These are phyloP conservation scores for Scutellaria barbata DNA, from an alignment of 257 asterid species.

Conservation along the genomic window DNA sequence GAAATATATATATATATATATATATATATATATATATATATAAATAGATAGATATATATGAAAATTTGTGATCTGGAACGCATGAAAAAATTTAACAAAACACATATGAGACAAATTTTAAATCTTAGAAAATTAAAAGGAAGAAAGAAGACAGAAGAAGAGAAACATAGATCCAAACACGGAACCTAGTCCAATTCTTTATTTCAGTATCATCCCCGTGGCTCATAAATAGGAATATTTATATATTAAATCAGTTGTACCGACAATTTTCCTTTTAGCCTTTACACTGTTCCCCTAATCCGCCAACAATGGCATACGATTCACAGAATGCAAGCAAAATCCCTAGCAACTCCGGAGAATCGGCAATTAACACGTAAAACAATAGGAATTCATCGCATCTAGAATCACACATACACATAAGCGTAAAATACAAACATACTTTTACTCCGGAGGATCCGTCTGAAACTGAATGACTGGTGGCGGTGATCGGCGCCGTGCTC, in stretches of 20 bases:
- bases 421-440: slow-evolving; percentile 41
- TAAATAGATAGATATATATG: neutral
- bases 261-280: neutral
- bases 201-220: slow-evolving; percentile 13
- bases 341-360: neutral
- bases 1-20: neutral
- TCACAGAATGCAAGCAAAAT: slow-evolving; percentile 14
- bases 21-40: neutral
- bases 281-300: slow-evolving; percentile 24
- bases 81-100: neutral
- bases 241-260: neutral
- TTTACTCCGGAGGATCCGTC: slow-evolving; percentile 53
- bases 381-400: slow-evolving; percentile 25
- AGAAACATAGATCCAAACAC: neutral
- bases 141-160: neutral
- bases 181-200: slow-evolving; percentile 6
- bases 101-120: too few species aligned
- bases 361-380: slow-evolving; percentile 8
- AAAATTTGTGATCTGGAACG: slow-evolving; percentile 10
- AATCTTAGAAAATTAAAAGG: neutral
- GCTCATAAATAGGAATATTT: neutral
- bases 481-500: slow-evolving; percentile 49
- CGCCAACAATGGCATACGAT: slow-evolving; percentile 19
- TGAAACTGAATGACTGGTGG: slow-evolving; percentile 40
- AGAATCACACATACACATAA: neutral